Evolutionary conservation across 148 eudicot genomes (phyloP).

Genomic region (Fagopyrum homotropicum): DNA sequence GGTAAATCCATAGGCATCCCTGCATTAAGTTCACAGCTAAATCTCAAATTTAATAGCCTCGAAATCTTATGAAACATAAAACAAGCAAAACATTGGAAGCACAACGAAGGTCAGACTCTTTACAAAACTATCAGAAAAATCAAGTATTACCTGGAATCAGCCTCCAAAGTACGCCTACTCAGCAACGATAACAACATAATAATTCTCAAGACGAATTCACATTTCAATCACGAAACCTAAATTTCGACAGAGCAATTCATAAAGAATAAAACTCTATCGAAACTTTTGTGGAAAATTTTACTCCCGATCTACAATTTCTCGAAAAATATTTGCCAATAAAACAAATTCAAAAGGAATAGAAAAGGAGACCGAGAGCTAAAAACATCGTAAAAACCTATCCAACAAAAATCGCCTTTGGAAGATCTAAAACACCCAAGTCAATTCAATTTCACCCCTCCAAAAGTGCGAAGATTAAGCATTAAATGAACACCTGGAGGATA

Average conservation of each 20-base stretch:
- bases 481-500: background rate
- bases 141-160: slow-evolving; percentile 70
- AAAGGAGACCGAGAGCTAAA: slow-evolving; percentile 11
- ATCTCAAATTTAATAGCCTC: background rate
- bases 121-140: background rate
- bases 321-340: background rate
- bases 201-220: slow-evolving; percentile 9
- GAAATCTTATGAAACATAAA: background rate
- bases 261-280: slow-evolving; percentile 7
- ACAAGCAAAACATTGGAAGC: background rate
- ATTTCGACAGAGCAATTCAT: slow-evolving; percentile 13
- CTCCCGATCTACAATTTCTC: slow-evolving; percentile 13
- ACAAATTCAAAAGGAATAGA: slow-evolving; percentile 1
- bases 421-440: slow-evolving; percentile 4
- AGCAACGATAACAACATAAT: slow-evolving; percentile 37
- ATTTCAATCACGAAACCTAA: slow-evolving; percentile 4
- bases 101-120: background rate
- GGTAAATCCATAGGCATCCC: slow-evolving; percentile 16
- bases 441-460: background rate
- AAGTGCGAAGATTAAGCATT: background rate
- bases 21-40: slow-evolving; percentile 3
- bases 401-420: background rate
- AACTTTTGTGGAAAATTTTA: background rate
- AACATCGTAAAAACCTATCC: background rate
- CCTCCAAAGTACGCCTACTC: slow-evolving; percentile 80